Percentiles rank a stretch among this genome's conserved stretches.
Conservation (phyloP, 2,329 filamentous ascomycete genomes). For the Penicillium griseofulvum region DNA sequence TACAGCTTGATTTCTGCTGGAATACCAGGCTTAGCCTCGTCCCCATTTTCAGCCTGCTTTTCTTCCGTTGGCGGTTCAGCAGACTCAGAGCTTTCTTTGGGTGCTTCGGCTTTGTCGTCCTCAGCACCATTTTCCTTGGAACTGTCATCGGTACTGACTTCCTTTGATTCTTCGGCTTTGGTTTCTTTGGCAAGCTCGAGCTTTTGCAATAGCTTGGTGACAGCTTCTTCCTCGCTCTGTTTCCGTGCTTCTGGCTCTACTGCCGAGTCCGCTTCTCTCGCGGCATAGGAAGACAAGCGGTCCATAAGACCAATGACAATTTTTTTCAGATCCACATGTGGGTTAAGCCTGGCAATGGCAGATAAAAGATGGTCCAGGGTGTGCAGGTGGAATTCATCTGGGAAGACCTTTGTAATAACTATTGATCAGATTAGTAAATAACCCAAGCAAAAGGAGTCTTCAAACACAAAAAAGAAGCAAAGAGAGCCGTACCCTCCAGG, state of each 20-base stretch:
- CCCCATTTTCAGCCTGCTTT: constrained; percentile 33
- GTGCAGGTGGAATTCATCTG: constrained; percentile 96
- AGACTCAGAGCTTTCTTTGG: constrained; percentile 25
- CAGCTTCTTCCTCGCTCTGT: constrained; percentile 79
- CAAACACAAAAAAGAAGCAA: not conserved
- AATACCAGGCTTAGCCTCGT: constrained; percentile 38
- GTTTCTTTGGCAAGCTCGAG: constrained; percentile 65
- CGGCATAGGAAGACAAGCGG: constrained; percentile 88
- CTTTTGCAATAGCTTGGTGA: constrained; percentile 73
- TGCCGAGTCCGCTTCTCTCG: constrained; percentile 72
- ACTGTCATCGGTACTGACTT: constrained; percentile 34
- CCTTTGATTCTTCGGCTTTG: constrained; percentile 38
- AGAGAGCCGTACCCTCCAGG: constrained; percentile 62
- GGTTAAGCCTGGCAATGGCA: constrained; percentile 88
- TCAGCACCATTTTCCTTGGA: constrained; percentile 36
- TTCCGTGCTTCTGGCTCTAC: constrained; percentile 70
- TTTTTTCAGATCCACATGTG: constrained; percentile 94
- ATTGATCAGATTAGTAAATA: constrained; percentile 26
- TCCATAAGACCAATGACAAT: constrained; percentile 99
- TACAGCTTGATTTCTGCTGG: constrained; percentile 78
- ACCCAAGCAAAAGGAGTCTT: not conserved
- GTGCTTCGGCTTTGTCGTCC: constrained; percentile 37
- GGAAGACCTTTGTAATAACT: constrained; percentile 98
- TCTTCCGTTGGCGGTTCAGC: constrained; percentile 28
- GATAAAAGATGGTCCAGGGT: constrained; percentile 93